These are phyloP conservation scores for Fusarium zealandicum DNA, from an alignment of 2,329 filamentous ascomycete genomes.

Conservation along the genomic window DNA sequence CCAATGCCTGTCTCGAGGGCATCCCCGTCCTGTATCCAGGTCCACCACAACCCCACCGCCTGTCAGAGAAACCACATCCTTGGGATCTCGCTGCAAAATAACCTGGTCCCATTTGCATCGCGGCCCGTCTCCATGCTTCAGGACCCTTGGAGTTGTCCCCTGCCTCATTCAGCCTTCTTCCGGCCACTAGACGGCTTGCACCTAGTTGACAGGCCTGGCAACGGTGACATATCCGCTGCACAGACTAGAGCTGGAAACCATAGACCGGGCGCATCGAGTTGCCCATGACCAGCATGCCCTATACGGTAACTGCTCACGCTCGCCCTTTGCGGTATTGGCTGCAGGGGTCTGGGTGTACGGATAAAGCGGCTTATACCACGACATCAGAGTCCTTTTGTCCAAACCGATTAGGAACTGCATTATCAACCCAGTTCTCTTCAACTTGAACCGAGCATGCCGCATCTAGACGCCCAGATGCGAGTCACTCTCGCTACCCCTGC, in stretches of 20 bases:
- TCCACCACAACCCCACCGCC: background rate
- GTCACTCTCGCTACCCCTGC: background rate
- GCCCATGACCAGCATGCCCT: conserved; percentile 10
- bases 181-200: background rate
- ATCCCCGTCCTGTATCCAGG: conserved; percentile 19
- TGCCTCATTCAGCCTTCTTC: conserved; percentile 4
- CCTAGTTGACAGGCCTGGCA: background rate
- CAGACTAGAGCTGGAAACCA: conserved; percentile 8
- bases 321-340: conserved; percentile 4
- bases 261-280: conserved; percentile 10
- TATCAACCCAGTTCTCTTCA: background rate
- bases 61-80: too few species aligned
- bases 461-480: too few species aligned
- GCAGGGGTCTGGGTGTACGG: too few species aligned
- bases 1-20: conserved; percentile 1
- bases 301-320: conserved; percentile 27
- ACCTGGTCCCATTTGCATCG: conserved; percentile 10
- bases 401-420: too few species aligned
- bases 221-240: conserved; percentile 8
- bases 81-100: background rate
- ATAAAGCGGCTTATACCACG: background rate
- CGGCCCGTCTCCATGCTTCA: conserved; percentile 3
- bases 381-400: background rate
- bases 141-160: conserved; percentile 13
- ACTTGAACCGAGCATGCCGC: too few species aligned